Conservation (phyloP, 495 filamentous ascomycete species). For the Clohesyomyces aquaticus region DNA sequence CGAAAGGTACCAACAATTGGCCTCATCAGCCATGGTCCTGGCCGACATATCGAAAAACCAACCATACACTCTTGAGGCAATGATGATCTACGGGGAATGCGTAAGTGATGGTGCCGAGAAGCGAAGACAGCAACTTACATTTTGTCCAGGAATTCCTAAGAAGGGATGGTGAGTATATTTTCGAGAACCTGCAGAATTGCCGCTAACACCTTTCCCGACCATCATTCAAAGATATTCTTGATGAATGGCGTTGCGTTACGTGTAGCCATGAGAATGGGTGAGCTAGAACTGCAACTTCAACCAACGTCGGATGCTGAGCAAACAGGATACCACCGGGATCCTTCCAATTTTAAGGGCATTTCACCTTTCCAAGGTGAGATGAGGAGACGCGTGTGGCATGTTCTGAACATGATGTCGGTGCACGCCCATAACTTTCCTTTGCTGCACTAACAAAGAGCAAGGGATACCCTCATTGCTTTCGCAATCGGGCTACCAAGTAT, state of each 20-base stretch:
- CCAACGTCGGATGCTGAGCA: background rate
- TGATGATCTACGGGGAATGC: constrained; percentile 44
- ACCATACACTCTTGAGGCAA: constrained; percentile 45
- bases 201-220: too few relatives aligned
- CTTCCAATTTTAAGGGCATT: constrained; percentile 44
- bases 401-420: constrained; percentile 37
- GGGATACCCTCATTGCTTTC: constrained; percentile 46
- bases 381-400: constrained; percentile 44
- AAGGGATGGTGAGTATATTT: too few relatives aligned
- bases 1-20: constrained; percentile 42
- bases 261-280: constrained; percentile 47
- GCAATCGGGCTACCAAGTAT: constrained; percentile 45
- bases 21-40: constrained; percentile 43
- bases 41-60: constrained; percentile 44
- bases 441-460: background rate
- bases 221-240: constrained; percentile 45
- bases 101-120: too few relatives aligned
- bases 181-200: too few relatives aligned
- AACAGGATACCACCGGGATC: constrained; percentile 39
- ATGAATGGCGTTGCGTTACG: constrained; percentile 44
- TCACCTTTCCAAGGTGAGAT: constrained; percentile 47
- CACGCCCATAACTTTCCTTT: background rate
- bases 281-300: constrained; percentile 1
- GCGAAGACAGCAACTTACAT: too few relatives aligned
- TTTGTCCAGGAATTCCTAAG: constrained; percentile 29